Evolutionary conservation across 352 stramenopile genomes (phyloP).

Genomic region (Pythium aquatile): DNA sequence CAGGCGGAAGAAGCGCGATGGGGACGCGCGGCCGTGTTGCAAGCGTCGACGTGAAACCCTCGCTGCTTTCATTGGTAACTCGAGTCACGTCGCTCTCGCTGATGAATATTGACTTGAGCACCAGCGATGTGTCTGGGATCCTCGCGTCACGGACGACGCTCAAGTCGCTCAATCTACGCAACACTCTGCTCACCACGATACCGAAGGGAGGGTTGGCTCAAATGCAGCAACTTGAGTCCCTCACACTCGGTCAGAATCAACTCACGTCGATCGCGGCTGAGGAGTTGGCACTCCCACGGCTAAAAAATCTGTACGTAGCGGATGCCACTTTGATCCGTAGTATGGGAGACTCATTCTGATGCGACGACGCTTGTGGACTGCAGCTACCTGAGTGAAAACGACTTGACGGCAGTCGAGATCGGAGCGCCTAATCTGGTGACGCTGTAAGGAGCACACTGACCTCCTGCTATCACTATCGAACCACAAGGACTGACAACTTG

Average conservation of each 20-base stretch:
- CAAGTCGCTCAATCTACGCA: background rate
- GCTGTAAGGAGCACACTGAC: background rate
- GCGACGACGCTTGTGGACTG: background rate
- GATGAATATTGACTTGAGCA: background rate
- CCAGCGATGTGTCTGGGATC: background rate
- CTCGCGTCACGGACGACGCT: background rate
- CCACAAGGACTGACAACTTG: background rate
- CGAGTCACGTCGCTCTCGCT: background rate
- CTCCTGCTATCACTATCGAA: background rate
- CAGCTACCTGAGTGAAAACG: background rate
- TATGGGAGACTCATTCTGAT: too few species aligned
- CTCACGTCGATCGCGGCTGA: background rate
- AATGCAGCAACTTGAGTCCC: background rate
- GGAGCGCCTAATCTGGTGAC: background rate
- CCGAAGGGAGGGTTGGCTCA: background rate
- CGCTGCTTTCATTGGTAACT: background rate
- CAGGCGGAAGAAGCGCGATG: background rate
- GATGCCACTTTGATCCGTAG: too few species aligned
- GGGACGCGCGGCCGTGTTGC: background rate
- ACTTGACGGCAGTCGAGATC: background rate
- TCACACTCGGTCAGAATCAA: background rate
- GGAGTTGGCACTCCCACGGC: background rate
- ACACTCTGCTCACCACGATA: background rate
- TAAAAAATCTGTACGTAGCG: background rate
- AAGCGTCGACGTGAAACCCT: background rate